Conservation (phyloP, 2,329 filamentous ascomycete genomes). For the Fusarium liriodendri region DNA sequence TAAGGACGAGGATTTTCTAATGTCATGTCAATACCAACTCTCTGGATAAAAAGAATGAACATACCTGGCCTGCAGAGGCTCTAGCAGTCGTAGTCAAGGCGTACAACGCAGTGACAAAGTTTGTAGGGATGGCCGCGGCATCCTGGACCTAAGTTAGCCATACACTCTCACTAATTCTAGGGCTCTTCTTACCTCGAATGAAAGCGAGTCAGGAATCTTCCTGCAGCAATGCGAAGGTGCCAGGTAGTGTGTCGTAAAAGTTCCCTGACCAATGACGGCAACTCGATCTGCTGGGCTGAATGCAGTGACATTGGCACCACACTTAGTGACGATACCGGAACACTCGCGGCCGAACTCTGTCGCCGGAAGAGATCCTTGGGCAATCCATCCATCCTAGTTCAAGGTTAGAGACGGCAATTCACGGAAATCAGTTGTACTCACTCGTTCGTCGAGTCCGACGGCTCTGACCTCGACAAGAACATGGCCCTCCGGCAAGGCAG, state of each 20-base stretch:
- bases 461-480: constrained; percentile 36
- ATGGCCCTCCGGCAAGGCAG: constrained; percentile 15
- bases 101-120: constrained; percentile 36
- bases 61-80: constrained; percentile 28
- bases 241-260: constrained; percentile 34
- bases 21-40: background rate
- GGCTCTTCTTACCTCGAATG: constrained; percentile 32
- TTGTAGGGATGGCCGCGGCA: constrained; percentile 32
- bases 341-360: constrained; percentile 38
- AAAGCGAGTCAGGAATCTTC: constrained; percentile 37
- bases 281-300: constrained; percentile 34
- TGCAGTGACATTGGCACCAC: constrained; percentile 23
- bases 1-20: constrained; percentile 36
- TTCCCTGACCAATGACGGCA: constrained; percentile 35
- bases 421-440: constrained; percentile 8
- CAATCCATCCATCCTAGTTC: constrained; percentile 23
- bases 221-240: constrained; percentile 27
- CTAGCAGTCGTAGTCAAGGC: constrained; percentile 23
- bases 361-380: constrained; percentile 34
- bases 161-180: background rate
- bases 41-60: too few species aligned
- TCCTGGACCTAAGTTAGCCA: constrained; percentile 20
- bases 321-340: constrained; percentile 27
- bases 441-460: constrained; percentile 34
- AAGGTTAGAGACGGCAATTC: constrained; percentile 7